A percentile compares a stretch with the other conserved stretches of the same genome.
Evolutionary conservation across 176 grass and related monocot species (phyloP).

Genomic region (Luzula sylvatica): DNA sequence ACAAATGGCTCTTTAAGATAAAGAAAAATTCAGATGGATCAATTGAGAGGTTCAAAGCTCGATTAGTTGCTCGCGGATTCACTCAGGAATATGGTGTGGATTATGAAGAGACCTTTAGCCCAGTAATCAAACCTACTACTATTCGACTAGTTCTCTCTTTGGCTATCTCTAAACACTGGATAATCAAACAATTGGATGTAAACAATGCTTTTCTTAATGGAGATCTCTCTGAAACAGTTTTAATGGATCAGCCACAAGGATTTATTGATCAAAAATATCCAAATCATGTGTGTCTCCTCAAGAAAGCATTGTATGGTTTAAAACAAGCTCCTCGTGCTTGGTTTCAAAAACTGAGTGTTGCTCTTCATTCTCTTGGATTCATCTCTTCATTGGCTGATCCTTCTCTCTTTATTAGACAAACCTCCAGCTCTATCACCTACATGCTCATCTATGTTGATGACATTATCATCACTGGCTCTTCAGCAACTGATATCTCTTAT

Average conservation of each 20-base stretch:
- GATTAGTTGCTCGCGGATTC: neutral
- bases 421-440: neutral
- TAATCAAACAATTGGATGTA: conserved; percentile 1
- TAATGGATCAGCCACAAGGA: neutral
- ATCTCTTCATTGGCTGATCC: neutral
- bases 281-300: neutral
- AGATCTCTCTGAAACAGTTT: neutral
- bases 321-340: neutral
- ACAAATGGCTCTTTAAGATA: neutral
- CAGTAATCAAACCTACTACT: neutral
- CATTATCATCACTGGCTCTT: neutral
- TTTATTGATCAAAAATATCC: neutral
- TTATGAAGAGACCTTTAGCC: neutral
- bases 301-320: neutral
- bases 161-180: neutral
- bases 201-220: conserved; percentile 1
- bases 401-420: neutral
- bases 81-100: neutral
- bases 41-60: neutral
- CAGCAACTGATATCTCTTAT: neutral
- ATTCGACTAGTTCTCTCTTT: conserved; percentile 1
- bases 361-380: neutral
- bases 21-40: neutral
- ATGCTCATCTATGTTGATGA: neutral
- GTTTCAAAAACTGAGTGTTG: neutral